Base-by-base conservation (phyloP, 345 rosid genomes). In the Eucalyptus leucophloia region DNA sequence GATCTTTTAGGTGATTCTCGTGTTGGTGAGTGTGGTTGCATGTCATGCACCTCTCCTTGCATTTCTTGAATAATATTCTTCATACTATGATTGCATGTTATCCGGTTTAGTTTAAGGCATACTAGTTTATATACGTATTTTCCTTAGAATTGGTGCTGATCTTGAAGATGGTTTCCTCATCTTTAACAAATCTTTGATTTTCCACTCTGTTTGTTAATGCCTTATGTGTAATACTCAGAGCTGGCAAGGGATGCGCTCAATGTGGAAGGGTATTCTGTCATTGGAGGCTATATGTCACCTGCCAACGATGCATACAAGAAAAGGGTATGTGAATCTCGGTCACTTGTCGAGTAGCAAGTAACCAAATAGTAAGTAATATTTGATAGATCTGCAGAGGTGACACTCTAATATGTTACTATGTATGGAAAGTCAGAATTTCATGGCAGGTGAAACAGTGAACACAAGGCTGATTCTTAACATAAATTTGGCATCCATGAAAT, bases 281-380 rank as follows among this genome's bases (percentile, higher is more conserved):
- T 97, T 92, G 99, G 97, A 86, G 99, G 96, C 89, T 98, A 97
- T 72, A 94, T 98, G 97, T 98, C 99, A 40, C 98, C 99, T 81
- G 99, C 94, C n/a, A 95, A 93, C 91, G 97, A 98, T 92, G 97
- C 96, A 26, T 98, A 96, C 94, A 92, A 94, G 90, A 98, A 98
- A 90, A 89, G 88, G 96, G 99, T 97, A 90, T 91, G 87, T 87
- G 85, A 37, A 77, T 77, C 47, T 77, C 16, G 1, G 85, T 77
- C 23, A 77, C 28, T 40, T 77, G 9, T 77, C 47, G 4, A 42
- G 28, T 40, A 77, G 85, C 28, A 77, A 21, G 40, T 30, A 30
- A 51, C 40, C 88, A 89, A 86, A 21, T 23, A 58, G 18, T n/a
- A 10, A 19, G 49, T 34, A 54, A 28, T 23, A 58, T 42, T 42